phyloP scores from a whole-genome alignment of 208 protist species.

The Blastocrithidia nonstop region DNA sequence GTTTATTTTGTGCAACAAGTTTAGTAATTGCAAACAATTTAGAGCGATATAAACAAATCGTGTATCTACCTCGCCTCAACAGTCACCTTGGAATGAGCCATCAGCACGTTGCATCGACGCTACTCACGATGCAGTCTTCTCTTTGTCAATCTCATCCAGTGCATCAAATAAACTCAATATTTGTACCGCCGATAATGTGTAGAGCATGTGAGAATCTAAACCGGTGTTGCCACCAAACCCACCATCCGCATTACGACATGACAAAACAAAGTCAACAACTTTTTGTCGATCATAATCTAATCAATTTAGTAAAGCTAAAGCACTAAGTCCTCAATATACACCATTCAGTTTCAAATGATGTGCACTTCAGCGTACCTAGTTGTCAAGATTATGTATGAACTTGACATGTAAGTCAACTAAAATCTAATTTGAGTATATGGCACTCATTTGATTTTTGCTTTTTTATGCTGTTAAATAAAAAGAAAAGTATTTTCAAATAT shows the following conservation, averaged over 20 bases:
- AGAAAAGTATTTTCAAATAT: constrained; percentile 1
- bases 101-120: constrained; percentile 90
- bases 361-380: constrained; percentile 80
- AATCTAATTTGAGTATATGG: too few species aligned
- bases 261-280: constrained; percentile 86
- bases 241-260: constrained; percentile 87
- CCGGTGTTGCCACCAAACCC: constrained; percentile 95
- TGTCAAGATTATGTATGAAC: constrained; percentile 67
- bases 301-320: constrained; percentile 50
- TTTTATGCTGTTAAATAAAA: background rate
- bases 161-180: constrained; percentile 76
- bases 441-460: background rate
- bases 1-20: constrained; percentile 58
- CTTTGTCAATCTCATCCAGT: constrained; percentile 33
- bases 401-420: constrained; percentile 42
- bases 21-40: constrained; percentile 88
- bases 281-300: constrained; percentile 71
- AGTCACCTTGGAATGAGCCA: constrained; percentile 97
- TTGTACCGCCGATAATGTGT: constrained; percentile 96
- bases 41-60: constrained; percentile 97
- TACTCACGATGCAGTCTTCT: constrained; percentile 52
- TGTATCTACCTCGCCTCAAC: constrained; percentile 98
- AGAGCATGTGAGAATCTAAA: constrained; percentile 97
- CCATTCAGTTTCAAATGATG: constrained; percentile 96
- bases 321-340: constrained; percentile 94